phyloP scores from a whole-genome alignment of 805 yeast genomes.

The Ascoidea rubescens region DNA sequence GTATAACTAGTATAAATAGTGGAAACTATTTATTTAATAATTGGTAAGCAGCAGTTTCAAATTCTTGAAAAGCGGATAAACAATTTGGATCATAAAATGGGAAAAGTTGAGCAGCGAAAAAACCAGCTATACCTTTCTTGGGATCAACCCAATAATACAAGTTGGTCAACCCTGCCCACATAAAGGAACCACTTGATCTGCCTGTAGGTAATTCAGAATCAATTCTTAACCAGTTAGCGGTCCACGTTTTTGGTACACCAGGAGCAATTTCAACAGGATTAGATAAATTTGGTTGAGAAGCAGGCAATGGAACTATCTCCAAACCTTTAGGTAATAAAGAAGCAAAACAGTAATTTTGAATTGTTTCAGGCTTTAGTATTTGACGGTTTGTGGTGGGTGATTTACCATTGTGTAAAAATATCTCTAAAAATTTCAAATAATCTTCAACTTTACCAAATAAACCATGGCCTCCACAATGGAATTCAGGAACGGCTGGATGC shows the following conservation, averaged over 20 bases:
- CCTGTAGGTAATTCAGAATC: constrained; percentile 20
- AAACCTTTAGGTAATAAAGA: constrained; percentile 19
- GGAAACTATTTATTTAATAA: neutral
- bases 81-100: constrained; percentile 18
- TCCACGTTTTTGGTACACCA: constrained; percentile 13
- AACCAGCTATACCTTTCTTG: constrained; percentile 22
- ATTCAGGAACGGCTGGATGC: constrained; percentile 12
- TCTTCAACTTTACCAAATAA: constrained; percentile 24
- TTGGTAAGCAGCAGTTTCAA: constrained; percentile 10
- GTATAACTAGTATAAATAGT: too few species aligned
- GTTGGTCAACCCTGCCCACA: constrained; percentile 28
- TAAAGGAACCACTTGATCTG: constrained; percentile 19
- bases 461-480: constrained; percentile 30
- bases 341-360: constrained; percentile 17
- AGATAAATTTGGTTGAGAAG: constrained; percentile 9
- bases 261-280: constrained; percentile 11
- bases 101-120: constrained; percentile 22
- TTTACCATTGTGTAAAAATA: constrained; percentile 25
- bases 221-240: constrained; percentile 15
- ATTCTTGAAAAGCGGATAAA: constrained; percentile 8
- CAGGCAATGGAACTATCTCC: constrained; percentile 9
- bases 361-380: constrained; percentile 19
- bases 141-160: constrained; percentile 26
- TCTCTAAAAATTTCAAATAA: constrained; percentile 23
- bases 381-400: constrained; percentile 19